Evolutionary conservation across 768 basidiomycete genomes (phyloP).

Genomic region (Coprinopsis cinerea): DNA sequence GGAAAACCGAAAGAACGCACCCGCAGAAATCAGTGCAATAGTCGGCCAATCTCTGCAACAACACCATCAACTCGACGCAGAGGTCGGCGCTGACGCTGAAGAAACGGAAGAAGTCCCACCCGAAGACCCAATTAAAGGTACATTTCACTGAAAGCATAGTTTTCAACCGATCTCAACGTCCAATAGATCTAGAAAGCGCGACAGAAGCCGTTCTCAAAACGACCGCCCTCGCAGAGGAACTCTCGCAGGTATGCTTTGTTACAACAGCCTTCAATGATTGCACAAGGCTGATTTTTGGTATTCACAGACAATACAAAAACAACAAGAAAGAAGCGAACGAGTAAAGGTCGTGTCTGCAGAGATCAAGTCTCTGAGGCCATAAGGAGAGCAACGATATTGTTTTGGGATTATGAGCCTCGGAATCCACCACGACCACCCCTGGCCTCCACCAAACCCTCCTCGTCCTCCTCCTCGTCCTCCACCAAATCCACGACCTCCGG

Average conservation of each 20-base stretch:
- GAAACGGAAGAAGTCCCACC: slow-evolving; percentile 19
- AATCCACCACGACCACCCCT: slow-evolving; percentile 31
- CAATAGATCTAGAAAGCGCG: background rate
- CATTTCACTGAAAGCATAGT: background rate
- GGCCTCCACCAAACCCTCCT: slow-evolving; percentile 31
- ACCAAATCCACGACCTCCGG: slow-evolving; percentile 24
- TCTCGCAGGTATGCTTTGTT: slow-evolving; percentile 11
- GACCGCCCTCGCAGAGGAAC: slow-evolving; percentile 13
- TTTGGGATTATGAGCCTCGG: slow-evolving; percentile 18
- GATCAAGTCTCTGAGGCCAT: slow-evolving; percentile 45
- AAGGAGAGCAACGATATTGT: slow-evolving; percentile 16
- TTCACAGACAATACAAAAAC: slow-evolving; percentile 38
- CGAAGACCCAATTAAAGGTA: slow-evolving; percentile 15
- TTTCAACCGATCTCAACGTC: background rate
- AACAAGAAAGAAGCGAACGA: slow-evolving; percentile 45
- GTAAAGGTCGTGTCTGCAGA: slow-evolving; percentile 41
- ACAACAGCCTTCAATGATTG: slow-evolving; percentile 4
- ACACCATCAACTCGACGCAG: slow-evolving; percentile 24
- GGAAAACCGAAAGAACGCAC: slow-evolving; percentile 57
- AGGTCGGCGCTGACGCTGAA: slow-evolving; percentile 13
- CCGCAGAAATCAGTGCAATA: slow-evolving; percentile 41
- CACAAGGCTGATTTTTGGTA: slow-evolving; percentile 1
- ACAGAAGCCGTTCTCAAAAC: slow-evolving; percentile 9
- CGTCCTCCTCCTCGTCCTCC: slow-evolving; percentile 32
- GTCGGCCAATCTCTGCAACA: slow-evolving; percentile 26